Base-by-base conservation (phyloP, 257 asterid species). In the Pogostemon cablin region DNA sequence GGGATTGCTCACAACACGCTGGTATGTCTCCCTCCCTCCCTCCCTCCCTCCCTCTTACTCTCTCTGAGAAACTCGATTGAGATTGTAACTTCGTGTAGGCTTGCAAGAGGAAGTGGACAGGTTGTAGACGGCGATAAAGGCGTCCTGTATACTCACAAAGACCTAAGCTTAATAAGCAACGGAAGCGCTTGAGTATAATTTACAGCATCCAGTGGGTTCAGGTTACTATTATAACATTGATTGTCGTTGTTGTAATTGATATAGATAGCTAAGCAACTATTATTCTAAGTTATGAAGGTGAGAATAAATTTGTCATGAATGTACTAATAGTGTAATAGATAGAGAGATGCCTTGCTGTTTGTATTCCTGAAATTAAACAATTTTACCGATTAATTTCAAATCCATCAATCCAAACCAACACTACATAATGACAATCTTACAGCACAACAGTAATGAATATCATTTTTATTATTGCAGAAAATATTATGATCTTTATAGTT, bases 1-100 rank as follows among this genome's bases (percentile, higher is more conserved):
- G 81, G 98, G 97, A 66, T 77, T 93, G 81, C 90, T 93, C 17
- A 93, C 98, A 17, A 89, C 96, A 12, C 75, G 97, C 82, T 93
- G 98, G 98, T 89, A 83, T 57, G 80, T 42, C 73, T 77, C 40
- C 55, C 48, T 42, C 10, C 17, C 4, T n/a, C 37, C 6, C 10
- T 4, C 40, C 4, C 35, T 3, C 6, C 7, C 69, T 76, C 32
- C 53, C 48, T 38, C 4, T 25, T 0, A 9, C 35, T 9, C 6
- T 9, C 10, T 9, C 6, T 9, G 10, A 44, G 42, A 40, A 67
- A 50, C 17, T 35, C 48, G 20, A 8, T 47, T 5, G 9, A 12
- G 25, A 20, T 3, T 12, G 12, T 32, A 32, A 49, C 44, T 43
- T 48, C 65, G 6, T 52, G 48, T 56, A 87, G 95, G 95, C 80